phyloP scores from a whole-genome alignment of 176 grass and related monocot species.

The Paspalum vaginatum region DNA sequence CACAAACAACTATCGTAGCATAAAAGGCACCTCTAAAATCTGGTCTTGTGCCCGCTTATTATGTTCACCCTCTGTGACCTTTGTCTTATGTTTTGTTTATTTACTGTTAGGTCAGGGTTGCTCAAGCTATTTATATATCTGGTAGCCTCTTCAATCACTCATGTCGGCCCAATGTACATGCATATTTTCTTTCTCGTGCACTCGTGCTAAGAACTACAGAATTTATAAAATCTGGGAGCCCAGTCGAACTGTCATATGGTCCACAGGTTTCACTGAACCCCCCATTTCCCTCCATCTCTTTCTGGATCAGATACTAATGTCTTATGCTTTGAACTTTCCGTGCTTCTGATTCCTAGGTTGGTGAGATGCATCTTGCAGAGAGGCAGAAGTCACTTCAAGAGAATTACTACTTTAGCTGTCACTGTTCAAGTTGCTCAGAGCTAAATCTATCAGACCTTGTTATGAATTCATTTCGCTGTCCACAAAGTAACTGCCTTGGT shows the following conservation, averaged over 20 bases:
- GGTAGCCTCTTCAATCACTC: slow-evolving; percentile 96
- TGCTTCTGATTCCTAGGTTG: slow-evolving; percentile 59
- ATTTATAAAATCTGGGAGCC: slow-evolving; percentile 69
- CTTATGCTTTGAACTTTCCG: slow-evolving; percentile 14
- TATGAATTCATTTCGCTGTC: slow-evolving; percentile 75
- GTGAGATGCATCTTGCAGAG: slow-evolving; percentile 68
- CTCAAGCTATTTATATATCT: slow-evolving; percentile 85
- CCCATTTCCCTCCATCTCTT: slow-evolving; percentile 1
- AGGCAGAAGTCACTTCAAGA: slow-evolving; percentile 78
- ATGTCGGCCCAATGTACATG: slow-evolving; percentile 72
- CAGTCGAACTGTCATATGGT: slow-evolving; percentile 90
- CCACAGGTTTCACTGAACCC: slow-evolving; percentile 61
- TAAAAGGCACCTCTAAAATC: slow-evolving; percentile 6
- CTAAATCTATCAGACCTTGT: slow-evolving; percentile 86
- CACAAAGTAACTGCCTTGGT: slow-evolving; percentile 63
- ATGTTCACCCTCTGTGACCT: slow-evolving; percentile 14
- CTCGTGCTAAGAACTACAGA: slow-evolving; percentile 74
- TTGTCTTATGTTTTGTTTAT: slow-evolving; percentile 37
- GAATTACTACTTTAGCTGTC: slow-evolving; percentile 81
- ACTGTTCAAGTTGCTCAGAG: slow-evolving; percentile 78
- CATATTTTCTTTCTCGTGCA: slow-evolving; percentile 85
- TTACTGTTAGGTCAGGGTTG: slow-evolving; percentile 69
- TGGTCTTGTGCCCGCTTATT: not conserved
- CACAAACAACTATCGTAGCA: not conserved
- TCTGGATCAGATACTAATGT: not conserved